Conservation (phyloP, 108 stramenopile species). For the Nitzschia sp. region DNA sequence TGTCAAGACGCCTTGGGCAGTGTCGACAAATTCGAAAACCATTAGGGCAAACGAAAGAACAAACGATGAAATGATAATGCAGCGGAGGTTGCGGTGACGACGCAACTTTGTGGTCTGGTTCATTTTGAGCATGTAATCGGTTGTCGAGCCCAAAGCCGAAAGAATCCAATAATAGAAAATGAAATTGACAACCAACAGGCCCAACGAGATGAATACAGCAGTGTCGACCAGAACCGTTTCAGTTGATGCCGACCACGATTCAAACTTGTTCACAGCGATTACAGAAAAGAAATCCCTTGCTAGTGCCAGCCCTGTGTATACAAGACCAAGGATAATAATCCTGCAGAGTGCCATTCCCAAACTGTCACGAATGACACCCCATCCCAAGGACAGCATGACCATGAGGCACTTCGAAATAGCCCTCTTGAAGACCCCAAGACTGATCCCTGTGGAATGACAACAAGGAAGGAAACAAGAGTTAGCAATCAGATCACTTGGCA, state of each 20-base stretch:
- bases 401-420: constrained; percentile 63
- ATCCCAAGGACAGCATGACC: constrained; percentile 78
- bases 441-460: constrained; percentile 34
- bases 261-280: constrained; percentile 56
- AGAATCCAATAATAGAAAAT: constrained; percentile 77
- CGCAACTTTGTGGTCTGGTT: constrained; percentile 68
- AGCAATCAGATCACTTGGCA: not conserved
- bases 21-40: constrained; percentile 63
- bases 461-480: not conserved
- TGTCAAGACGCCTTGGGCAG: constrained; percentile 44
- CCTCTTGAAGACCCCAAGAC: constrained; percentile 62
- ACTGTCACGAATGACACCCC: constrained; percentile 71
- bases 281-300: constrained; percentile 64
- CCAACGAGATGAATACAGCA: constrained; percentile 43
- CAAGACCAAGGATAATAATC: constrained; percentile 57
- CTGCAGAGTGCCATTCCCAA: constrained; percentile 55
- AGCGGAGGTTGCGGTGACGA: constrained; percentile 60
- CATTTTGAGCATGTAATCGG: constrained; percentile 73
- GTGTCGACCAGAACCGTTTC: constrained; percentile 64
- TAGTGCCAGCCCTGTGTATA: constrained; percentile 53
- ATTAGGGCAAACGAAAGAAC: constrained; percentile 58
- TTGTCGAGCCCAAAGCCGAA: constrained; percentile 57
- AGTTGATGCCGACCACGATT: constrained; percentile 36
- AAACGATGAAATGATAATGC: constrained; percentile 62
- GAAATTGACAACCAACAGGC: constrained; percentile 44